A percentile compares a stretch with the other conserved stretches of the same genome.
These are phyloP conservation scores for Kodamaea sp. DNA, from an alignment of 1,139 yeast species.

Conservation along the genomic window DNA sequence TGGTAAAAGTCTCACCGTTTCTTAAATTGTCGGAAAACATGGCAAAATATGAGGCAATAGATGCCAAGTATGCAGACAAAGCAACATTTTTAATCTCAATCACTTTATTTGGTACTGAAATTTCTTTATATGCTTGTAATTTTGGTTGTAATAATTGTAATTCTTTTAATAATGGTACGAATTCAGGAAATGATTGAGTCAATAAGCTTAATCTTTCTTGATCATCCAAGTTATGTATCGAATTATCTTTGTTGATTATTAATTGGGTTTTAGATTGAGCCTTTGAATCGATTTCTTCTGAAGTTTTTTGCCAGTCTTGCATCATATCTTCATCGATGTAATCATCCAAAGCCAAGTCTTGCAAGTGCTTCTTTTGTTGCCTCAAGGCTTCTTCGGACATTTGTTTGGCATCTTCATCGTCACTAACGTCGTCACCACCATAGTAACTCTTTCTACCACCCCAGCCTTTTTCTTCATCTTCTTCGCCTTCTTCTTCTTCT, in stretches of 20 bases:
- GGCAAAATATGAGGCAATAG: slow-evolving; percentile 73
- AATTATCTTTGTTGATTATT: slow-evolving; percentile 25
- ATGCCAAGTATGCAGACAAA: slow-evolving; percentile 69
- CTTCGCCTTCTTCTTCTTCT: slow-evolving; percentile 46
- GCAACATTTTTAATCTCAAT: slow-evolving; percentile 58
- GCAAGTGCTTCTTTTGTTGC: slow-evolving; percentile 80
- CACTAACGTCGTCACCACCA: slow-evolving; percentile 74
- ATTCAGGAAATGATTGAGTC: slow-evolving; percentile 74
- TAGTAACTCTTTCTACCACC: slow-evolving; percentile 75
- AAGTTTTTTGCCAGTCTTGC: slow-evolving; percentile 60
- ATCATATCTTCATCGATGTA: slow-evolving; percentile 78
- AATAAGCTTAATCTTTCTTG: slow-evolving; percentile 47
- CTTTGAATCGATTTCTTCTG: slow-evolving; percentile 31
- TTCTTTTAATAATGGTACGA: slow-evolving; percentile 72
- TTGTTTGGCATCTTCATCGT: slow-evolving; percentile 71
- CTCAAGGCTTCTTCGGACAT: slow-evolving; percentile 87
- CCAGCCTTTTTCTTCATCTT: slow-evolving; percentile 66
- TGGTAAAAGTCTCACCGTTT: slow-evolving; percentile 50
- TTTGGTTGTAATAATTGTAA: slow-evolving; percentile 44
- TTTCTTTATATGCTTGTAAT: slow-evolving; percentile 26
- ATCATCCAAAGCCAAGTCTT: slow-evolving; percentile 77
- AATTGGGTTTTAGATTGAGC: slow-evolving; percentile 17
- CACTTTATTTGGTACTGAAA: slow-evolving; percentile 29
- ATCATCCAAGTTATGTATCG: slow-evolving; percentile 34
- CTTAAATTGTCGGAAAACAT: slow-evolving; percentile 56